Percentiles rank a stretch among this genome's conserved stretches.
Evolutionary conservation across 75 land plant genomes (phyloP).

Genomic region (Isoetes taiwanensis): DNA sequence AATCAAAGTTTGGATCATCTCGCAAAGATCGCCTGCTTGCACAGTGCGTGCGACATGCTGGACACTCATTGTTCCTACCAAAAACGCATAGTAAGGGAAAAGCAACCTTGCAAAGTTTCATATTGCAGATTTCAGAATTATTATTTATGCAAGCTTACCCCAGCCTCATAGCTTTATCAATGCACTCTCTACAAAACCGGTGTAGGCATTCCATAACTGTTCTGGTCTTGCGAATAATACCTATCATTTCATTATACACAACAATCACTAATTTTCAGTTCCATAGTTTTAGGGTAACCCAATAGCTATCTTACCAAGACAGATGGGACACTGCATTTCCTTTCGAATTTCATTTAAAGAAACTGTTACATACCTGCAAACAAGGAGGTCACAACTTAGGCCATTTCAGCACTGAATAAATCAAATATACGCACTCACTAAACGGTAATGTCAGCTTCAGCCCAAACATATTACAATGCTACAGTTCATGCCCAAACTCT

Average conservation of each 20-base stretch:
- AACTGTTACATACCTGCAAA: slow-evolving; percentile 28
- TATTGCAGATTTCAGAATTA: too few species aligned
- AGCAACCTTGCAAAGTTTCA: too few species aligned
- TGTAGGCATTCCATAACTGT: slow-evolving; percentile 97
- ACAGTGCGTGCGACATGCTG: slow-evolving; percentile 97
- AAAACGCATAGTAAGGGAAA: background rate
- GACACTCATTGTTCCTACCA: slow-evolving; percentile 92
- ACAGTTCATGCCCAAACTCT: too few species aligned
- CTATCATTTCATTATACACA: slow-evolving; percentile 15
- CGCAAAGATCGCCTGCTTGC: slow-evolving; percentile 95
- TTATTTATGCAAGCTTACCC: too few species aligned
- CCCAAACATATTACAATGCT: too few species aligned
- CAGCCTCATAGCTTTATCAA: slow-evolving; percentile 89
- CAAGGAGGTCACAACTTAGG: too few species aligned
- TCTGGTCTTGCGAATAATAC: slow-evolving; percentile 85
- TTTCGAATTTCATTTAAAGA: slow-evolving; percentile 38
- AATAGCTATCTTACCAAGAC: slow-evolving; percentile 31
- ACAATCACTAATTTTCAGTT: slow-evolving; percentile 8
- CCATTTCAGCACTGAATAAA: too few species aligned
- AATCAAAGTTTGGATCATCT: slow-evolving; percentile 96
- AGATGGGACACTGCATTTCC: slow-evolving; percentile 53
- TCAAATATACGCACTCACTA: too few species aligned
- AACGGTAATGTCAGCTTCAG: too few species aligned
- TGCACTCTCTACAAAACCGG: slow-evolving; percentile 91
- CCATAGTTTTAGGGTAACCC: slow-evolving; percentile 25